Percentiles rank a stretch among this genome's conserved stretches.
phyloP scores from a whole-genome alignment of 805 yeast genomes.

The Yamadazyma tumulicola region DNA sequence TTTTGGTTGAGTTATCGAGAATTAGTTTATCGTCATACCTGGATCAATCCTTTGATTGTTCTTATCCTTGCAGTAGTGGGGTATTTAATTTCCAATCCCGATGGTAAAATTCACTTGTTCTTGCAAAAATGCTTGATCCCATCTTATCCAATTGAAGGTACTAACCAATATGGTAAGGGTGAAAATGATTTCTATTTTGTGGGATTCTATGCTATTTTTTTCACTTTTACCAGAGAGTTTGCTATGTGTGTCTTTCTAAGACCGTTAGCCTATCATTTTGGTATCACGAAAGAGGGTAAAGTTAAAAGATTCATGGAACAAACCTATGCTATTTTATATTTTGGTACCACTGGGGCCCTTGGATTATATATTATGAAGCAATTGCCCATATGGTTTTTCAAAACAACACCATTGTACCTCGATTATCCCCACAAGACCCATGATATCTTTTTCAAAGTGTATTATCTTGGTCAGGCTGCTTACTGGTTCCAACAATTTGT shows the following conservation, averaged over 20 bases:
- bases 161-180: slow-evolving; percentile 85
- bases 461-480: slow-evolving; percentile 89
- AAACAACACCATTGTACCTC: slow-evolving; percentile 76
- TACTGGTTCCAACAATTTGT: slow-evolving; percentile 97
- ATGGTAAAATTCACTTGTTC: slow-evolving; percentile 51
- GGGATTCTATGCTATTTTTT: slow-evolving; percentile 73
- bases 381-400: slow-evolving; percentile 85
- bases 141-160: slow-evolving; percentile 59
- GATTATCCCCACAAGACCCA: slow-evolving; percentile 81
- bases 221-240: slow-evolving; percentile 89
- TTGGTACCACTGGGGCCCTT: slow-evolving; percentile 74
- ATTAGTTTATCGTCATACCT: slow-evolving; percentile 56
- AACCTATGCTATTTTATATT: slow-evolving; percentile 78
- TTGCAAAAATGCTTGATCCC: slow-evolving; percentile 61
- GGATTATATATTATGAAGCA: slow-evolving; percentile 84
- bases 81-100: slow-evolving; percentile 56
- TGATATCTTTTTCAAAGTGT: slow-evolving; percentile 66
- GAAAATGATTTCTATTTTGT: slow-evolving; percentile 77
- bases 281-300: slow-evolving; percentile 54
- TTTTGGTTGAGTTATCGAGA: slow-evolving; percentile 58
- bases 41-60: slow-evolving; percentile 65
- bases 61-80: slow-evolving; percentile 37
- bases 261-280: slow-evolving; percentile 61
- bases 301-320: slow-evolving; percentile 88
- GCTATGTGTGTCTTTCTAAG: slow-evolving; percentile 74